Conservation (phyloP, 2,329 filamentous ascomycete species). For the Claviceps quebecensis region DNA sequence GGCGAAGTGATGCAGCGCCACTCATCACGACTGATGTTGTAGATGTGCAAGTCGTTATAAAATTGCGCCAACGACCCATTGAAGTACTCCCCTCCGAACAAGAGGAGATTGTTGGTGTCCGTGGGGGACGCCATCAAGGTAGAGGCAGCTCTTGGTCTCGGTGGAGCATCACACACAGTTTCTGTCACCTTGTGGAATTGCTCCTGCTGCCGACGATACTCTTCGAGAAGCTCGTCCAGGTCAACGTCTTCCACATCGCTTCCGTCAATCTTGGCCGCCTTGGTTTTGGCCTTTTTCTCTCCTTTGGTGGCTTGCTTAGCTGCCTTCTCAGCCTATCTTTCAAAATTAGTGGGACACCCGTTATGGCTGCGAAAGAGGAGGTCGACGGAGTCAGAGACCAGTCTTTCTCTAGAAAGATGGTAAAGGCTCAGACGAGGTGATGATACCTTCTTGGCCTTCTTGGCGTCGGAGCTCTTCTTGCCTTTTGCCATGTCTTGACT, state of each 20-base stretch:
- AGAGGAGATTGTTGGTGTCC: constrained; percentile 73
- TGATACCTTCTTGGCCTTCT: constrained; percentile 35
- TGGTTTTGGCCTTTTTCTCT: constrained; percentile 68
- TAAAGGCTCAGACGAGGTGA: constrained; percentile 3
- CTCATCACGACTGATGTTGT: constrained; percentile 70
- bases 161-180: constrained; percentile 53
- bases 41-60: constrained; percentile 53
- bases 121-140: constrained; percentile 74
- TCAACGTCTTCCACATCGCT: constrained; percentile 88
- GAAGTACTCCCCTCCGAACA: constrained; percentile 93
- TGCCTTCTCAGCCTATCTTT: constrained; percentile 43
- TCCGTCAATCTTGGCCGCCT: constrained; percentile 57
- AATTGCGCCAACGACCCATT: constrained; percentile 74
- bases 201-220: constrained; percentile 86
- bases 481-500: constrained; percentile 32
- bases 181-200: constrained; percentile 92
- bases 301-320: constrained; percentile 79
- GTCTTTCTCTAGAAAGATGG: neutral
- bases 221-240: constrained; percentile 81
- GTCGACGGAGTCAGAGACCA: neutral
- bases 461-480: constrained; percentile 33
- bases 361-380: neutral
- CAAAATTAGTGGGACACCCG: neutral
- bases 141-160: constrained; percentile 63
- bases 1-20: constrained; percentile 86